Evolutionary conservation across 2,329 filamentous ascomycete species (phyloP), one percentile per base, ranked within the genome.

Genomic region (Cladosporium sp.): DNA sequence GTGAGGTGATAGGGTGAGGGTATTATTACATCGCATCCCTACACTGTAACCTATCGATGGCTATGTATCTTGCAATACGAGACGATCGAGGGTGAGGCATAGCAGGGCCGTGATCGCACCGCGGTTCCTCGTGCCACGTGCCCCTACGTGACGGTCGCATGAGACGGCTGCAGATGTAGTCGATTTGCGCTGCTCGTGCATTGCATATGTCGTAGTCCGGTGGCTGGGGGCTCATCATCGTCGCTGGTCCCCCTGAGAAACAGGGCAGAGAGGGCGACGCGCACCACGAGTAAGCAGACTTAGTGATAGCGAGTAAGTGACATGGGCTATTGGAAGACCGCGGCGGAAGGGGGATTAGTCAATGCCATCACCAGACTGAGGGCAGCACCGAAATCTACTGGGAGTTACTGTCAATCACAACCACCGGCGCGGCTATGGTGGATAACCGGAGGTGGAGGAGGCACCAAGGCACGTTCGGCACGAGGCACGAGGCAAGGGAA

Each of bases 171-270:
- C 15, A 35, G 22, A 27, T 27, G 22, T 27, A 9, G 9, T n/a
- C 43, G 43, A 47, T 38, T 36, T 11, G 27, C 25, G 33, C 45
- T 15, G 43, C 43, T 39, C 36, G 45, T 40, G 36, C 45, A 40
- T 30, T 20, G 45, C 43, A 19, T 20, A 32, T 48, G 35, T 35
- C 25, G 43, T 22, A 22, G 29, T 32, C 43, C 25, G 22, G 25
- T 48, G 45, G 45, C 45, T 48, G 19, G 45, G 19, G 45, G 35
- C 45, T 39, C 35, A 18, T 16, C 27, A n/a, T 27, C 25, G 20
- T 19, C 36, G 13, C 6, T 3, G 12, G 8, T 27, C 43, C 45
- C 43, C 43, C 32, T 35, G 32, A 35, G 22, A 35, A 15, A n/a
- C 32, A n/a, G 13, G 32, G 32, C 11, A 16, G 32, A 8, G 32